Base-by-base conservation (phyloP, 148 eudicot genomes). In the Rhododendron ovatum region DNA sequence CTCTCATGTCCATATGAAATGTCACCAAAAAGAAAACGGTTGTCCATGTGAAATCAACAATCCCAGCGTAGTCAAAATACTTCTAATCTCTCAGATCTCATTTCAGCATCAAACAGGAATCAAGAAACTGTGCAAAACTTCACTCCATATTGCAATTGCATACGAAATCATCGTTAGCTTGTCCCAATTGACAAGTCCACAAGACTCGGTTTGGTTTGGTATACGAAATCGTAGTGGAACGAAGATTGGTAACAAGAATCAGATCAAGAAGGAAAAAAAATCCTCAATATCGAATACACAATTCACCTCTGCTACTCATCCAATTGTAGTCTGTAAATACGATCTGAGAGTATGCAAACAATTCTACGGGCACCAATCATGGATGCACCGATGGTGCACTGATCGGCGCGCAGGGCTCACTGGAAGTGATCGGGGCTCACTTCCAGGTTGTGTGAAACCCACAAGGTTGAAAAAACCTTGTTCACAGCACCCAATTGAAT, bases 201-300 rank as follows among this genome's bases (percentile, higher is more conserved):
- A 13, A 51, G 15, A 10, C 55, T 51, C 15, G 17, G 55, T 51
- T 11, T 13, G 55, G 0, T 51, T 51, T 12, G 55, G 55, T 2
- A 51, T 11, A 51, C 55, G 17, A 55, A 53, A 81, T 81, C 37
- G 22, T 30, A 2, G 37, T 7, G 63, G 61, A 30, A 65, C 30
- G 8, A n/a, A 8, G 71, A 69, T 69, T 39, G 39, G 37, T 28
- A 30, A 67, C 35, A 11, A 65, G 77, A 33, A 85, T 67, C 65
- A 81, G 80, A 86, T 67, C 80, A 33, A 80, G 87, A 20, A 85
- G 78, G n/a, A 35, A 9, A 65, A 28, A 85, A 84, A 76, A 51
- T 3, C 7, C 75, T 11, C 78, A 22, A 86, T 63, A 86, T 80
- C 84, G 37, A 78, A 80, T 67, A 47, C 87, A 30, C 3, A 53